Base-by-base conservation (phyloP, 306 rosid species). In the Mimosa bimucronata region DNA sequence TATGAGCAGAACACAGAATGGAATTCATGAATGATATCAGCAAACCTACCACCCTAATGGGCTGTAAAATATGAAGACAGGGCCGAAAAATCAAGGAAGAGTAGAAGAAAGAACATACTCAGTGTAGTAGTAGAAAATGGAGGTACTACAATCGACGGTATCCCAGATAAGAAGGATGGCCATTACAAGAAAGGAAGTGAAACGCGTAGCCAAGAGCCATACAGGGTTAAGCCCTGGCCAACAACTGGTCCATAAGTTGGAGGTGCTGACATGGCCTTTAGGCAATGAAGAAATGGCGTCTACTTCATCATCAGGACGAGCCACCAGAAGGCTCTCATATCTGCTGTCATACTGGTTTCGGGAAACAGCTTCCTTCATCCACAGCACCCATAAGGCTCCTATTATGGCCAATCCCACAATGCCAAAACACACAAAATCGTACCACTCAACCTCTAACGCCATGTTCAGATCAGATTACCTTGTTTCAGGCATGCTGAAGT, bases 401-500 rank as follows among this genome's bases (percentile, higher is more conserved):
- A 80, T 1, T 6, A 85, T 61, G 38, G 95, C 46, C 26, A 69
- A 44, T 1, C 83, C 89, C 16, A 92, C 87, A 34, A 89, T 90
- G 81, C 82, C 91, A 64, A 90, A 82, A 71, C 93, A 90, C 28
- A 89, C 93, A n/a, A 90, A 85, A 82, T 89, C 95, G 19, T 90
- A 90, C 95, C 97, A 92, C 58, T 74, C 90, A 7, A 92, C 70
- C 57, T 53, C 84, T 71, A 89, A 83, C 44, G 80, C 91, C 95
- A 88, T 90, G 41, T 69, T 42, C 28, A 23, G 31, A 40, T 69
- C 28, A 42, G n/a, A 4, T 12, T 23, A 42, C 44, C 21, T 42
- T 13, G 53, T 6, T 41, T n/a, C 62, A 2, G 34, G 21, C 18
- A 38, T 38, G 30, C 3, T 3, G n/a, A 5, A 10, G 55, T 25